A percentile compares a stretch with the other conserved stretches of the same genome.
phyloP scores from a whole-genome alignment of 1,284 basidiomycete species.

The Wallemia mellicola region DNA sequence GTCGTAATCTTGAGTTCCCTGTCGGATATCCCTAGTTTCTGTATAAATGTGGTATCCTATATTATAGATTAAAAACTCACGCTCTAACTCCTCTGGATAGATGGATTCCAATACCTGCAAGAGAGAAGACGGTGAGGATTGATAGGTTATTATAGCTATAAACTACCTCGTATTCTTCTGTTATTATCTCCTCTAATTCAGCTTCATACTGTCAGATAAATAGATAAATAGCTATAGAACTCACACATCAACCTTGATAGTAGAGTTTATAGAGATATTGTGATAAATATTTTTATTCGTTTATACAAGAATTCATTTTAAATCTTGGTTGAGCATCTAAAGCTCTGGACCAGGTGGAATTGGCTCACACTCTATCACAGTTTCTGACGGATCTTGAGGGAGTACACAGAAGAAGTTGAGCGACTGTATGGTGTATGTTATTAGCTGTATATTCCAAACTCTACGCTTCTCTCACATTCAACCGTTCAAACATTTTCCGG shows the following conservation, averaged over 20 bases:
- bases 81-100: not conserved
- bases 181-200: not conserved
- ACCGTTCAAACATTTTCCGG: not conserved
- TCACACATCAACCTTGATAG: not conserved
- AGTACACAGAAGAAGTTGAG: not conserved
- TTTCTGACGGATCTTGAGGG: not conserved
- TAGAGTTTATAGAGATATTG: no score
- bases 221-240: no score
- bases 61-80: no score
- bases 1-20: not conserved
- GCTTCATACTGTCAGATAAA: no score
- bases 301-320: no score
- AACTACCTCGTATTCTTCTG: not conserved
- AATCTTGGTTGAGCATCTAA: no score
- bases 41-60: no score
- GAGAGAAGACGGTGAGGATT: no score
- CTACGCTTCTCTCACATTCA: not conserved
- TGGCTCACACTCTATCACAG: not conserved
- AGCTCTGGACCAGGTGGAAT: not conserved
- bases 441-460: not conserved
- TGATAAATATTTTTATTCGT: no score
- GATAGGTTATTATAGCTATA: no score
- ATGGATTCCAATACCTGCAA: not conserved
- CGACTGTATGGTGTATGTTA: not conserved
- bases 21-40: not conserved